Percentiles rank a stretch among this genome's conserved stretches.
Evolutionary conservation across 2,329 filamentous ascomycete genomes (phyloP).

Genomic region (Capronia epimyces): DNA sequence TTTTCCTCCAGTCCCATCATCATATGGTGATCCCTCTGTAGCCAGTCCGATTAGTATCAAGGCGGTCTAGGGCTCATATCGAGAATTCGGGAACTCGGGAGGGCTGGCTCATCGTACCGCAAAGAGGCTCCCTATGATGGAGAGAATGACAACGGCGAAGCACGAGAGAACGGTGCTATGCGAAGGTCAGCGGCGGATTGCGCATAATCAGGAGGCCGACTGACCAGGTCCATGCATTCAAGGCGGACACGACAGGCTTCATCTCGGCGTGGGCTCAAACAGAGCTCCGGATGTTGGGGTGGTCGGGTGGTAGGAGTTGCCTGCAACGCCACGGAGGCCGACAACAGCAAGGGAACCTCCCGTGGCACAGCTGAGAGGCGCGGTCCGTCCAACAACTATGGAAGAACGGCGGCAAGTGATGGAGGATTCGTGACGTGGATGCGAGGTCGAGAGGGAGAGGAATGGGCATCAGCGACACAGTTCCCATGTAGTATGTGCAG

Average conservation of each 20-base stretch:
- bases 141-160: conserved; percentile 61
- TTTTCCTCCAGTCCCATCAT: conserved; percentile 70
- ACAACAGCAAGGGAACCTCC: too few relatives aligned
- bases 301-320: background rate
- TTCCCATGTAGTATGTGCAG: background rate
- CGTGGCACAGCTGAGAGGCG: too few relatives aligned
- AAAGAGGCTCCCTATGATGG: conserved; percentile 66
- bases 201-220: conserved; percentile 31
- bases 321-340: too few relatives aligned
- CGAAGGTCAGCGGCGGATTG: conserved; percentile 11
- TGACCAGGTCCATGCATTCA: conserved; percentile 95
- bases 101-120: conserved; percentile 45
- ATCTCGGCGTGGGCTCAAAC: conserved; percentile 49
- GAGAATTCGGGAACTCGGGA: background rate
- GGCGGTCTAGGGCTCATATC: background rate
- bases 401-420: background rate
- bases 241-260: conserved; percentile 89
- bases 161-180: conserved; percentile 64
- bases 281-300: background rate
- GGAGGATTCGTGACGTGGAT: background rate
- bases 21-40: conserved; percentile 65
- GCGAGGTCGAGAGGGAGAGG: background rate
- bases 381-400: too few relatives aligned
- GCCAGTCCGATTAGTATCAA: background rate
- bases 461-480: background rate